A percentile compares a stretch with the other conserved stretches of the same genome.
These are phyloP conservation scores for Volvariella surrecta DNA, from an alignment of 1,284 basidiomycete species.

Conservation along the genomic window DNA sequence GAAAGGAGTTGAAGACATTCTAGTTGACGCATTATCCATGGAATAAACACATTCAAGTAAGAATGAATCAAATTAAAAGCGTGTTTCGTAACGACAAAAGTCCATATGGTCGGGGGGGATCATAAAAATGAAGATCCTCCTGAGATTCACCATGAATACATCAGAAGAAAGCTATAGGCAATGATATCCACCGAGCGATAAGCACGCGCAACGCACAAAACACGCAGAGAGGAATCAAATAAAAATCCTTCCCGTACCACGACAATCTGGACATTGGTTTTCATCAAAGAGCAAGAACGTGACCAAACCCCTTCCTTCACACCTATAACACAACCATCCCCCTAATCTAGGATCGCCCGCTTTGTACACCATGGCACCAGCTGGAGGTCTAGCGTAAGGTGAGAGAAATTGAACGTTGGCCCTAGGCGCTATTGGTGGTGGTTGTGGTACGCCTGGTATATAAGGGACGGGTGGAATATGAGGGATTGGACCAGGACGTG, in stretches of 20 bases:
- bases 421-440: conserved; percentile 10
- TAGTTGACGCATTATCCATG: too few species aligned
- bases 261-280: conserved; percentile 39
- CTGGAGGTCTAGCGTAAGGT: conserved; percentile 19
- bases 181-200: too few species aligned
- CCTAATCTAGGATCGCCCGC: conserved; percentile 69
- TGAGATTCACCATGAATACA: too few species aligned
- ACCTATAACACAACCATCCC: conserved; percentile 55
- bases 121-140: too few species aligned
- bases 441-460: conserved; percentile 6
- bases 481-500: conserved; percentile 11
- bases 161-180: too few species aligned
- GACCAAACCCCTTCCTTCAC: conserved; percentile 47
- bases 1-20: too few species aligned
- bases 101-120: too few species aligned
- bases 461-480: conserved; percentile 5
- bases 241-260: conserved; percentile 45
- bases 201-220: too few species aligned
- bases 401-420: conserved; percentile 7
- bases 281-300: conserved; percentile 47
- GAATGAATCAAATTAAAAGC: too few species aligned
- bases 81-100: too few species aligned
- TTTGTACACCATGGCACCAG: conserved; percentile 36
- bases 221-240: too few species aligned
- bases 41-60: too few species aligned